Conservation (phyloP, 169 alveolate genomes). For the Plasmodium cynomolgi region DNA sequence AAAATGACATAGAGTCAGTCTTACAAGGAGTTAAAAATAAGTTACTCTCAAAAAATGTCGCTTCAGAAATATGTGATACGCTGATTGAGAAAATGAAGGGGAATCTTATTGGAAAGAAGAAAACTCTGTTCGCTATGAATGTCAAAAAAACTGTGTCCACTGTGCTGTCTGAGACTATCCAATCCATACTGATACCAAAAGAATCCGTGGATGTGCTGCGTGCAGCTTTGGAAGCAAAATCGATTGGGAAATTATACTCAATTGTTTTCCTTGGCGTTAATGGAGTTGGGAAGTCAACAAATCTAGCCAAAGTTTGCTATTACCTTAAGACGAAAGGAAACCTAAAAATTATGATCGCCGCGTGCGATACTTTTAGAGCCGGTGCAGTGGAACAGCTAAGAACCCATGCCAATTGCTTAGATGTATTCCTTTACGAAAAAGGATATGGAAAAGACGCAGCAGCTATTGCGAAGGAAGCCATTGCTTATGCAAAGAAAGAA, state of each 20-base stretch:
- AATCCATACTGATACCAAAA: constrained; percentile 92
- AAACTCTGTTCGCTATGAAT: constrained; percentile 87
- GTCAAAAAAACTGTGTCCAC: constrained; percentile 89
- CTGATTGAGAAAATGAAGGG: constrained; percentile 88
- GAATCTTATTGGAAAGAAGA: constrained; percentile 88
- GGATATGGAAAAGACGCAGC: constrained; percentile 99
- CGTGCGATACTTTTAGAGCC: constrained; percentile 99
- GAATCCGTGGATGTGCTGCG: constrained; percentile 91
- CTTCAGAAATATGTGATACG: constrained; percentile 90
- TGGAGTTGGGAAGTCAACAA: constrained; percentile 99
- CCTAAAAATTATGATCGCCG: constrained; percentile 96
- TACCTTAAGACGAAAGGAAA: constrained; percentile 95
- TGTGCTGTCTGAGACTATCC: constrained; percentile 88
- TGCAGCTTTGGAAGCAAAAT: constrained; percentile 93
- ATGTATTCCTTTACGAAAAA: constrained; percentile 96
- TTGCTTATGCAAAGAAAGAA: constrained; percentile 92
- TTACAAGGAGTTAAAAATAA: constrained; percentile 86
- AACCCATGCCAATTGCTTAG: constrained; percentile 96
- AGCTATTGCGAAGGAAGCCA: constrained; percentile 95
- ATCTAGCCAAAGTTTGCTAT: constrained; percentile 98
- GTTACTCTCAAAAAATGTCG: constrained; percentile 93
- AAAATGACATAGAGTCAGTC: constrained; percentile 89
- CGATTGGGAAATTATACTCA: constrained; percentile 92
- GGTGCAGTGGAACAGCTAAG: constrained; percentile 99
- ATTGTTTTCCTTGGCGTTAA: constrained; percentile 97